Evolutionary conservation across 2,329 filamentous ascomycete genomes (phyloP), one percentile per base, ranked within the genome.

Genomic region (Cercospora canescens): DNA sequence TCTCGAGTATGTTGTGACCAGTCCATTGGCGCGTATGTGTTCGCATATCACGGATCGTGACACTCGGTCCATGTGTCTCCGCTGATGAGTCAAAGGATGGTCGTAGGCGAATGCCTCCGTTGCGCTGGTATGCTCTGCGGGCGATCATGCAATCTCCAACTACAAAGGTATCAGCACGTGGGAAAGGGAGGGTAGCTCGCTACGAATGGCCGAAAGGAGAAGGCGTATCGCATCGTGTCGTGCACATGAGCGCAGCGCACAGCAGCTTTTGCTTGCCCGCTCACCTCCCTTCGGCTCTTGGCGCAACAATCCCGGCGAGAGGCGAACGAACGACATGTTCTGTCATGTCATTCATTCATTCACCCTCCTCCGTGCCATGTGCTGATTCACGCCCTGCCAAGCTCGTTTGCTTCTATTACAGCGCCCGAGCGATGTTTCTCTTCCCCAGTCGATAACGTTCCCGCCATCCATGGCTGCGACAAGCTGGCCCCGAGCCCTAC

Each of bases 401-500:
- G n/a, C 41, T 9, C 30, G 11, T 16, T 9, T 8, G 41, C n/a
- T 14, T 16, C 39, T 50, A 14, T 21, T 18, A 9, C 30, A 45
- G 14, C 28, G 30, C 58, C 56, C 45, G 56, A 65, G 66, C 56
- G 30, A 69, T 69, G 68, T 66, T 66, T 62, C 58, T 55, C 6
- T 54, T 66, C n/a, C 60, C 62, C 32, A 62, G 62, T 56, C 62
- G 48, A 71, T 70, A 65, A 67, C n/a, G 24, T 21, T 50, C 45
- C 24, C 57, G 63, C 69, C 66, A 39, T 63, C 35, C 16, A 45
- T 66, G 34, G 62, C 67, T 45, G 52, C 64, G 26, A 69, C 67
- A 60, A 37, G 60, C 16, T 58, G 72, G 34, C 68, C 71, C 34
- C 62, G 65, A 67, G 67, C 69, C 24, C 57, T 73, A 34, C 69